These are phyloP conservation scores for Pseudonitzschia multistriata DNA, from an alignment of 108 stramenopile genomes.

Conservation along the genomic window DNA sequence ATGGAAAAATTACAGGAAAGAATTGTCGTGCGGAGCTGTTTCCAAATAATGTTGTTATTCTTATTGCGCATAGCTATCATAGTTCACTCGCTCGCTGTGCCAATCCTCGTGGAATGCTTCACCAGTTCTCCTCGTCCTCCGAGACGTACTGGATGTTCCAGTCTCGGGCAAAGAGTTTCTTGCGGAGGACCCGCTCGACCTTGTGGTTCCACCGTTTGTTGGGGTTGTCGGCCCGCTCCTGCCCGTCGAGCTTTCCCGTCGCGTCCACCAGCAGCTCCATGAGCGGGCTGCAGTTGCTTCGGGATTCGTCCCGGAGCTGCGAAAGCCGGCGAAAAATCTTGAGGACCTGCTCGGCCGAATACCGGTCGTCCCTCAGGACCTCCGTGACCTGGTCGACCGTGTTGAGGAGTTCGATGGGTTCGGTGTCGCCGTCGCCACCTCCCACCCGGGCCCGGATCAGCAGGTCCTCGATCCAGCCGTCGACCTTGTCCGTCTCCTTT, in stretches of 20 bases:
- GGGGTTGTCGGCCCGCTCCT: slow-evolving; percentile 72
- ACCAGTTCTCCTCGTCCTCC: slow-evolving; percentile 18
- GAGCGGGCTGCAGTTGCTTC: slow-evolving; percentile 32
- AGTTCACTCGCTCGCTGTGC: no score
- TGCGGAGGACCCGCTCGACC: slow-evolving; percentile 62
- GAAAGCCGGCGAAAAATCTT: slow-evolving; percentile 68
- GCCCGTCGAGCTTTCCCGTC: slow-evolving; percentile 61
- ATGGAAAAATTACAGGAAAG: no score
- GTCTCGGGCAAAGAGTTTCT: slow-evolving; percentile 50
- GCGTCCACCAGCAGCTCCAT: slow-evolving; percentile 55
- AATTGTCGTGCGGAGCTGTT: no score
- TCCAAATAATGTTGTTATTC: no score
- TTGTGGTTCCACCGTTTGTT: slow-evolving; percentile 80
- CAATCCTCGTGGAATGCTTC: no score
- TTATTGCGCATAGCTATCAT: no score
- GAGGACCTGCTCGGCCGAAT: slow-evolving; percentile 61
- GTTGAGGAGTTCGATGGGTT: slow-evolving; percentile 47
- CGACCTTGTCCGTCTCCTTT: slow-evolving; percentile 47
- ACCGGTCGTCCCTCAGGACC: slow-evolving; percentile 51
- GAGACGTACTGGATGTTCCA: slow-evolving; percentile 44
- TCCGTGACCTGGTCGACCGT: slow-evolving; percentile 57
- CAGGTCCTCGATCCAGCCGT: slow-evolving; percentile 60
- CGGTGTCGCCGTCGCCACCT: slow-evolving; percentile 14
- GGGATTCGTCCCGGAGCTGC: slow-evolving; percentile 27
- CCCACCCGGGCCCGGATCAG: slow-evolving; percentile 21